A percentile compares a stretch with the other conserved stretches of the same genome.
These are phyloP conservation scores for Acidomyces sp. DNA, from an alignment of 495 filamentous ascomycete species.

Conservation along the genomic window DNA sequence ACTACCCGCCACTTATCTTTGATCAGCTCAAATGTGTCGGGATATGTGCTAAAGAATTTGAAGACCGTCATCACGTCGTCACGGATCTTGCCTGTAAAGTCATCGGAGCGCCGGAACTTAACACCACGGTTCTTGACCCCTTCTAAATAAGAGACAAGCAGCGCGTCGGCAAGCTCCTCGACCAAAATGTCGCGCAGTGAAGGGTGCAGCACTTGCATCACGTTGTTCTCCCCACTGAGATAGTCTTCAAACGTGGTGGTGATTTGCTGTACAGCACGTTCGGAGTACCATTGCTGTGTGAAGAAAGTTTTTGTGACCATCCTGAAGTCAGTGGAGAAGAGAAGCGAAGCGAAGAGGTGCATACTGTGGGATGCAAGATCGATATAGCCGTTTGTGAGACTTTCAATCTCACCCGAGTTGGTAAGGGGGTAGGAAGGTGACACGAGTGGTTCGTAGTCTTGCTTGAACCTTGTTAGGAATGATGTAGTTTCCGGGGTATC, in stretches of 20 bases:
- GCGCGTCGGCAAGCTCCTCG: constrained; percentile 81
- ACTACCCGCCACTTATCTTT: constrained; percentile 88
- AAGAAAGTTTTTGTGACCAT: constrained; percentile 77
- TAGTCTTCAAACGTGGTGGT: constrained; percentile 90
- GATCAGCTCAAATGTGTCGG: constrained; percentile 56
- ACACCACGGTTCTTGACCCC: constrained; percentile 78
- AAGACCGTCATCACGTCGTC: constrained; percentile 80
- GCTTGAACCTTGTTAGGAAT: constrained; percentile 70
- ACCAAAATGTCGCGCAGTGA: constrained; percentile 76
- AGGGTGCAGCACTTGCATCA: constrained; percentile 63
- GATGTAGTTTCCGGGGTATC: constrained; percentile 63
- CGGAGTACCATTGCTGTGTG: constrained; percentile 65
- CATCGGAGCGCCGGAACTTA: constrained; percentile 73
- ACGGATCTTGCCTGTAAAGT: constrained; percentile 77
- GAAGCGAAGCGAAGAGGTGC: constrained; percentile 62
- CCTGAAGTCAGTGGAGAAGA: constrained; percentile 79
- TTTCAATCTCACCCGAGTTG: constrained; percentile 55
- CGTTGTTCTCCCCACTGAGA: constrained; percentile 49
- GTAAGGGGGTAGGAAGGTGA: constrained; percentile 63
- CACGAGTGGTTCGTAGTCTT: constrained; percentile 64
- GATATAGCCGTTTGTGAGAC: constrained; percentile 77
- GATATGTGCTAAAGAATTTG: constrained; percentile 48
- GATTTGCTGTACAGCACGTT: constrained; percentile 62
- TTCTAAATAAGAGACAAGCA: constrained; percentile 75
- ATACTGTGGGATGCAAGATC: constrained; percentile 88